Percentiles rank a stretch among this genome's conserved stretches.
These are phyloP conservation scores for Fusarium armeniacum DNA, from an alignment of 2,329 filamentous ascomycete genomes.

Conservation along the genomic window DNA sequence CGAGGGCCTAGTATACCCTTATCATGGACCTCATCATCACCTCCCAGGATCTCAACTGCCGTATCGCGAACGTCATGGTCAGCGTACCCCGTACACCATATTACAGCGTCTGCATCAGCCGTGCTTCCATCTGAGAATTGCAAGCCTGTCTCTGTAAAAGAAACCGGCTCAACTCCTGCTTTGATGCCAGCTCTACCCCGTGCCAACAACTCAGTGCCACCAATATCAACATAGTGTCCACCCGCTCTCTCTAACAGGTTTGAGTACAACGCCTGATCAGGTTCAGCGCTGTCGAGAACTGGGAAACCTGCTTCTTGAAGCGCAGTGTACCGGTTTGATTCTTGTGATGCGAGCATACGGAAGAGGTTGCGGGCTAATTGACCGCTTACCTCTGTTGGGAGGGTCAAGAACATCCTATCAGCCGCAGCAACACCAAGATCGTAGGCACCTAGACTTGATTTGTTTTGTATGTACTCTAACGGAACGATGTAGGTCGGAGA, in stretches of 20 bases:
- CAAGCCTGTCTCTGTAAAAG: conserved; percentile 15
- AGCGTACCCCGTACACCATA: conserved; percentile 36
- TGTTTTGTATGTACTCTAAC: conserved; percentile 23
- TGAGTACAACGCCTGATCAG: background rate
- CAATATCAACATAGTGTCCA: conserved; percentile 34
- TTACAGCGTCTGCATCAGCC: conserved; percentile 12
- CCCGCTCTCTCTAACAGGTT: conserved; percentile 32
- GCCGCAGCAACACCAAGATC: conserved; percentile 12
- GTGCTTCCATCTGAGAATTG: conserved; percentile 26
- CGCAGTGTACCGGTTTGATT: conserved; percentile 24
- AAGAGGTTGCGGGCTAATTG: conserved; percentile 22
- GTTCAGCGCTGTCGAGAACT: conserved; percentile 15
- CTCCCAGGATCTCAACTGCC: conserved; percentile 9
- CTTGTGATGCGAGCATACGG: conserved; percentile 18
- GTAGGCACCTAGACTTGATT: conserved; percentile 21
- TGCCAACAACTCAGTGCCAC: conserved; percentile 10
- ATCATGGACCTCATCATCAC: rapidly evolving
- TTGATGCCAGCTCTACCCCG: conserved; percentile 25
- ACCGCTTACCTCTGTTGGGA: conserved; percentile 13
- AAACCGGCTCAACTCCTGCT: conserved; percentile 10
- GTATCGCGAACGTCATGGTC: conserved; percentile 24
- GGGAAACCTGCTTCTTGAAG: conserved; percentile 21
- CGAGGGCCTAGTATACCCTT: background rate
- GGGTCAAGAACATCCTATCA: conserved; percentile 27
- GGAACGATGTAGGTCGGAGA: conserved; percentile 41